Conservation (phyloP, 2,329 filamentous ascomycete genomes). For the Colletotrichum nymphaeae region DNA sequence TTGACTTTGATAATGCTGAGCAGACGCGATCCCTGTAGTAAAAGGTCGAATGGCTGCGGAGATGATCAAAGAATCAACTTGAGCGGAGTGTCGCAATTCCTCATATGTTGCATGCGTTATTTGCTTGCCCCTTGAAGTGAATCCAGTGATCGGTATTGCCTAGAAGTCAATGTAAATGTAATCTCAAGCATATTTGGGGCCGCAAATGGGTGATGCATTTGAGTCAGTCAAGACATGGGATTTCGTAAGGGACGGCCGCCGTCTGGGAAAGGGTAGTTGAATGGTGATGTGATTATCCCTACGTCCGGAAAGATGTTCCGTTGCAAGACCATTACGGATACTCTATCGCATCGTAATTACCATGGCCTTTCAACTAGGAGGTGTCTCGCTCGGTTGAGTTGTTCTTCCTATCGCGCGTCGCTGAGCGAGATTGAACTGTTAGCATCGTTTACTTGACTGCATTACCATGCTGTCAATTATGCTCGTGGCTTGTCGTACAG, state of each 20-base stretch:
- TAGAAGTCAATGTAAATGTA: neutral
- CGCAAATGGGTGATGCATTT: conserved; percentile 4
- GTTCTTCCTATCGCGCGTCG: neutral
- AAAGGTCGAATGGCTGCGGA: neutral
- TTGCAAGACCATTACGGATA: neutral
- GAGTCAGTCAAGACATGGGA: conserved; percentile 14
- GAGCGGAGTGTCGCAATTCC: neutral
- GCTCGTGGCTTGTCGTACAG: conserved; percentile 1
- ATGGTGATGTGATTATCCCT: neutral
- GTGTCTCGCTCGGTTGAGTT: neutral
- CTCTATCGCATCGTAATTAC: neutral
- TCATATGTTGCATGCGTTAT: neutral
- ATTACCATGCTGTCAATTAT: conserved; percentile 2
- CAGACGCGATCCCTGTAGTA: neutral
- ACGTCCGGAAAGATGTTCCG: too few species aligned
- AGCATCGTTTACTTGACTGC: conserved; percentile 14
- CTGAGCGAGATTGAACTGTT: conserved; percentile 6
- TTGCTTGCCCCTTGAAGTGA: neutral
- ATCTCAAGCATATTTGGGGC: conserved; percentile 15
- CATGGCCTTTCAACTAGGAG: too few species aligned
- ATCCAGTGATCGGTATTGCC: neutral
- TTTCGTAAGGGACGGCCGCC: neutral
- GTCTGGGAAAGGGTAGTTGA: conserved; percentile 5
- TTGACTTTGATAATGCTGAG: neutral
- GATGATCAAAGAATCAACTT: neutral